Percentiles rank a stretch among this genome's conserved stretches.
Conservation (phyloP, 768 basidiomycete genomes). For the Trametes cinnabarina region DNA sequence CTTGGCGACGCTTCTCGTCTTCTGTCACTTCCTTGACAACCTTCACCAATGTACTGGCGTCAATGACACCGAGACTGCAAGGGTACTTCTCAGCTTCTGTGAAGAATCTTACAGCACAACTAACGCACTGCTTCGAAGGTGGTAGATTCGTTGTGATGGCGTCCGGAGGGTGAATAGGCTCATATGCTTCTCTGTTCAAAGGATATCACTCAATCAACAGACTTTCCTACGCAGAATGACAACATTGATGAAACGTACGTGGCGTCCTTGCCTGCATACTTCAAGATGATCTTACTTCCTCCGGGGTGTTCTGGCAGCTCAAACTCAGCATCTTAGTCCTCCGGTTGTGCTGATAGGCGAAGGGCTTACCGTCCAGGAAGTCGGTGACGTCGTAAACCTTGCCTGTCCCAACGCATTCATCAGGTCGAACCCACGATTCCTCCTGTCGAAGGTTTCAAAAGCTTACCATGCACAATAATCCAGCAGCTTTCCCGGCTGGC, state of each 20-base stretch:
- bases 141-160: conserved; percentile 77
- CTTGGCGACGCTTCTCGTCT: conserved; percentile 67
- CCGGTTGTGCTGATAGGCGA: neutral
- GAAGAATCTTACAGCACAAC: neutral
- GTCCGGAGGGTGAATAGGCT: conserved; percentile 87
- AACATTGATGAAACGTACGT: conserved; percentile 28
- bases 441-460: neutral
- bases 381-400: conserved; percentile 43
- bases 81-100: neutral
- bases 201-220: neutral
- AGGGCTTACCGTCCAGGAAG: conserved; percentile 31
- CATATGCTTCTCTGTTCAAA: conserved; percentile 55
- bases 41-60: conserved; percentile 62
- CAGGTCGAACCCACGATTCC: conserved; percentile 26
- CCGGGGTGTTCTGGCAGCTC: conserved; percentile 20
- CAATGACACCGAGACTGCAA: conserved; percentile 62
- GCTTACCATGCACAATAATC: conserved; percentile 75
- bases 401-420: conserved; percentile 13
- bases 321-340: neutral
- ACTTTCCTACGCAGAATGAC: neutral
- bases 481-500: conserved; percentile 62
- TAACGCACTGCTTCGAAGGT: conserved; percentile 63
- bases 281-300: conserved; percentile 44
- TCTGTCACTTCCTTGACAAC: conserved; percentile 61
- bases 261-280: conserved; percentile 56